Percentiles rank a stretch among this genome's conserved stretches.
Conservation (phyloP, 2,329 filamentous ascomycete genomes). For the Didymella pinodella region DNA sequence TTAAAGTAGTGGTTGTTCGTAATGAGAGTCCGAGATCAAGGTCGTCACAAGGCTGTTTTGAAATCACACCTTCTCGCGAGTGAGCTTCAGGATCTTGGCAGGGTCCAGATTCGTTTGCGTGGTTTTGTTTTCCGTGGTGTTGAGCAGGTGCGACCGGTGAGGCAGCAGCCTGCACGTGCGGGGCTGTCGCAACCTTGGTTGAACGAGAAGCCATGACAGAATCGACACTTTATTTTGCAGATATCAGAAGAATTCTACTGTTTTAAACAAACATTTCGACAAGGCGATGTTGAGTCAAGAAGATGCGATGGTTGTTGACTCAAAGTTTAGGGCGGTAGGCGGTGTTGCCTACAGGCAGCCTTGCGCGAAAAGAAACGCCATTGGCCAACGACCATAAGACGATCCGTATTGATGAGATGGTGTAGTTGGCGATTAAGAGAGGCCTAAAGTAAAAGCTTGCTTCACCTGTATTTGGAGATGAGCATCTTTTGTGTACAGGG, state of each 20-base stretch:
- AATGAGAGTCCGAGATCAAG: slow-evolving; percentile 13
- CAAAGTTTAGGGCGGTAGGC: slow-evolving; percentile 31
- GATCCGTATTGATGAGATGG: slow-evolving; percentile 6
- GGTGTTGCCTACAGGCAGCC: slow-evolving; percentile 44
- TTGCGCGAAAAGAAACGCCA: slow-evolving; percentile 22
- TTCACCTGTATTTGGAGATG: background rate
- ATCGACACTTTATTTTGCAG: background rate
- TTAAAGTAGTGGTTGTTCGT: background rate
- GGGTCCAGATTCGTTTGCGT: slow-evolving; percentile 18
- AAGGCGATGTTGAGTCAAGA: slow-evolving; percentile 29
- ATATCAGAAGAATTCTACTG: background rate
- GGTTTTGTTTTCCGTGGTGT: slow-evolving; percentile 19
- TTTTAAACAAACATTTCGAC: slow-evolving; percentile 15
- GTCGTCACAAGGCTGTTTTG: slow-evolving; percentile 20
- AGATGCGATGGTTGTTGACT: slow-evolving; percentile 29
- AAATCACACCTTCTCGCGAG: background rate
- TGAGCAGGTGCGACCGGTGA: slow-evolving; percentile 20
- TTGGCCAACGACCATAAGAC: slow-evolving; percentile 26
- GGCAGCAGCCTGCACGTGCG: slow-evolving; percentile 30
- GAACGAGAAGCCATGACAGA: slow-evolving; percentile 40
- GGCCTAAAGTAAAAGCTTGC: background rate
- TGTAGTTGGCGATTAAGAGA: background rate
- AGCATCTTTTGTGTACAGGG: background rate
- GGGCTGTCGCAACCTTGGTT: slow-evolving; percentile 32
- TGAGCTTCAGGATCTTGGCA: slow-evolving; percentile 20